Base-by-base conservation (phyloP, 2,329 filamentous ascomycete species). In the Hypoxylon sp. region DNA sequence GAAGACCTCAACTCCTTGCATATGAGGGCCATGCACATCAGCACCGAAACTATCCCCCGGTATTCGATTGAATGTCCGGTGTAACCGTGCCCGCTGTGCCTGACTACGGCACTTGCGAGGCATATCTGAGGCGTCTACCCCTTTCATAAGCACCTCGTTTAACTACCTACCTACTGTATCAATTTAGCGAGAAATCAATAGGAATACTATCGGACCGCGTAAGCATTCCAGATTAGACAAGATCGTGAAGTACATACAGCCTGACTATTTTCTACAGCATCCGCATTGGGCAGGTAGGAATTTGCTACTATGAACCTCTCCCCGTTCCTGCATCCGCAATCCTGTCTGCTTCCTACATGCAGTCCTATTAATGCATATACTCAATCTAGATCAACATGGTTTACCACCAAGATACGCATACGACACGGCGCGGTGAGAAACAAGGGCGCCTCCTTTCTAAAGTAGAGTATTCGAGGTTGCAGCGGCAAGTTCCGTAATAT, bases 11-110 rank as follows among this genome's bases (percentile, higher is more conserved):
- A 36, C 47, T 55, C 55, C 47, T 49, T 58, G 55, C 51, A 55
- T 55, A 58, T n/a, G n/a, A 49, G 40, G 40, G 46, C 45, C 41
- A 55, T 47, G 55, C 51, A 58, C 25, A 52, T 55, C 51, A 58
- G 44, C 55, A 45, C 55, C 51, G 51, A 55, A 55, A 52, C 55
- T 36, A 42, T 40, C 30, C 51, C 36, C 51, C 36, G 55, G 36
- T 51, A 31, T 55, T 54, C 38, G 26, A 55, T 38, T 48, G 21
- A 29, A 23, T 46, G 34, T 41, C 38, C 30, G 13, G 42, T 48
- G 46, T 48, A 46, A 46, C 47, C 36, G 25, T 20, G 26, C 26
- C 17, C 36, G 42, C 26, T 35, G 21, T 42, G 26, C 21, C 21
- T 6, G 21, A 25, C 21, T 13, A 42, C 13, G 20, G 17, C 26